These are phyloP conservation scores for Alternaria conjuncta DNA, from an alignment of 2,329 filamentous ascomycete genomes.

Conservation along the genomic window DNA sequence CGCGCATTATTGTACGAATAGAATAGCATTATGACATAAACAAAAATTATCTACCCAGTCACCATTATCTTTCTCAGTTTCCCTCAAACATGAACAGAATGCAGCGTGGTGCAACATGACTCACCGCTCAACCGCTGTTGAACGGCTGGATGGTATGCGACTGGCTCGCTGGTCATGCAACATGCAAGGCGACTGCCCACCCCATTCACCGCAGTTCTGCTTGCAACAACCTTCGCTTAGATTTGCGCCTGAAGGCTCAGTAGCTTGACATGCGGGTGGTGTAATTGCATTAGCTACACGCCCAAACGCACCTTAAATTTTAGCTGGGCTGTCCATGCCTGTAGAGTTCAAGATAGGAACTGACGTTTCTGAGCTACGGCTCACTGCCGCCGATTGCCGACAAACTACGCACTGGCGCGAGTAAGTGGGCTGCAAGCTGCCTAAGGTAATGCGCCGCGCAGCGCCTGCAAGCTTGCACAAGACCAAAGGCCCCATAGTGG, in stretches of 20 bases:
- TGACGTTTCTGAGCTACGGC: slow-evolving; percentile 1
- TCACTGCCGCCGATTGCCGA: slow-evolving; percentile 7
- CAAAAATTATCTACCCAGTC: not conserved
- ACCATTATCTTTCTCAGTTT: not conserved
- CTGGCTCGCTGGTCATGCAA: slow-evolving; percentile 7
- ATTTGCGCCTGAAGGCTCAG: not conserved
- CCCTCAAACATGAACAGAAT: not conserved
- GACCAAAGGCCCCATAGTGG: slow-evolving; percentile 11
- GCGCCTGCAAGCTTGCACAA: slow-evolving; percentile 12
- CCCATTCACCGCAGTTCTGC: not conserved
- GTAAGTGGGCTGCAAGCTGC: slow-evolving; percentile 2
- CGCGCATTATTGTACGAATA: slow-evolving; percentile 7
- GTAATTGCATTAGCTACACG: not conserved
- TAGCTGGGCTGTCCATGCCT: not conserved
- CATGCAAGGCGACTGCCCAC: slow-evolving; percentile 13
- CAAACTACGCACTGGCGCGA: slow-evolving; percentile 4
- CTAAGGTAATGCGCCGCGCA: not conserved
- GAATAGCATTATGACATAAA: slow-evolving; percentile 1
- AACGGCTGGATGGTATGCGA: slow-evolving; percentile 7
- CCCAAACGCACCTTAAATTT: not conserved
- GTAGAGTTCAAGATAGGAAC: not conserved
- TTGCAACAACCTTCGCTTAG: slow-evolving; percentile 5
- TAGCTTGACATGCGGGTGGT: not conserved
- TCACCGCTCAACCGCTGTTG: slow-evolving; percentile 16
- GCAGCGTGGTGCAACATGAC: slow-evolving; percentile 6